Conservation (phyloP, 2,329 filamentous ascomycete species). For the Septoria linicola region DNA sequence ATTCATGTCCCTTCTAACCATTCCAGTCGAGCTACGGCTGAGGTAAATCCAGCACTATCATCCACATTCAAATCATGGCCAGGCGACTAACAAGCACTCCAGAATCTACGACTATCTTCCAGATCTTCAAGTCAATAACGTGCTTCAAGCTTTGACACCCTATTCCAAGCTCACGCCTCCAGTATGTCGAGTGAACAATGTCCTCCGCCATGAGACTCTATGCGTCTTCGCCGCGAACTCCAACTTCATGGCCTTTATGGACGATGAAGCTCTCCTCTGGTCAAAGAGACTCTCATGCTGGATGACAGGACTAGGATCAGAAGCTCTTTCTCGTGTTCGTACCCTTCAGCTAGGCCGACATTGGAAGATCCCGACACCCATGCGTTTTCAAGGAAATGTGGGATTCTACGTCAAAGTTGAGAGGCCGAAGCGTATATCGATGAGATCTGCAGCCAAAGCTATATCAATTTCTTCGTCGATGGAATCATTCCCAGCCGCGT, state of each 20-base stretch:
- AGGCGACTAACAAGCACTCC: neutral
- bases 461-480: conserved; percentile 4
- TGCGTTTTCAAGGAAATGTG: conserved; percentile 30
- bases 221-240: conserved; percentile 26
- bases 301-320: conserved; percentile 20
- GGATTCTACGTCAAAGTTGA: conserved; percentile 33
- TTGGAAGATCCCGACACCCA: conserved; percentile 26
- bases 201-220: conserved; percentile 28
- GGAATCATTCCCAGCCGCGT: conserved; percentile 13
- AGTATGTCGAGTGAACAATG: conserved; percentile 24
- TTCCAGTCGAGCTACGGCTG: conserved; percentile 25
- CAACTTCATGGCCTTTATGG: conserved; percentile 28
- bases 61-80: neutral
- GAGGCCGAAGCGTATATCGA: neutral
- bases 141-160: conserved; percentile 19
- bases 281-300: conserved; percentile 18
- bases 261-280: conserved; percentile 17
- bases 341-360: conserved; percentile 29
- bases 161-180: conserved; percentile 26
- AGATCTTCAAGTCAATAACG: conserved; percentile 16
- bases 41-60: no score
- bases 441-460: neutral
- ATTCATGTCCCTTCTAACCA: conserved; percentile 20
- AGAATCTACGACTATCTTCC: conserved; percentile 27
- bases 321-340: conserved; percentile 19